phyloP scores from a whole-genome alignment of 176 grass and related monocot species.

The Lolium rigidum region DNA sequence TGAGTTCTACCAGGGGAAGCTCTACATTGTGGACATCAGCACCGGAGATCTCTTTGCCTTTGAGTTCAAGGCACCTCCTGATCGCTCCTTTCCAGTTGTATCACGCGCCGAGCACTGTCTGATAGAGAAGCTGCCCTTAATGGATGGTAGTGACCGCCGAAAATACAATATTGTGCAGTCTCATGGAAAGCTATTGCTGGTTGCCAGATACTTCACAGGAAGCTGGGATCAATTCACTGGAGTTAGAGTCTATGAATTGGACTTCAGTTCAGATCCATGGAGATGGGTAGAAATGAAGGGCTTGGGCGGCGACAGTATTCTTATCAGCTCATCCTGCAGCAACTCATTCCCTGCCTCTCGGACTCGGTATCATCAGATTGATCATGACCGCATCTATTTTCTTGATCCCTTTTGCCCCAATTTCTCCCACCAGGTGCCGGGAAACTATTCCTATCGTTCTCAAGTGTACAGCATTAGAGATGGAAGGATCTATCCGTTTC shows the following conservation, averaged over 20 bases:
- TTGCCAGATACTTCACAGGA: conserved; percentile 22
- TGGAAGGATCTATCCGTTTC: neutral
- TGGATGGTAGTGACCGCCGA: neutral
- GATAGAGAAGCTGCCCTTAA: neutral
- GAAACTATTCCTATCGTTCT: conserved; percentile 14
- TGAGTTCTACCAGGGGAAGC: conserved; percentile 27
- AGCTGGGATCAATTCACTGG: conserved; percentile 5
- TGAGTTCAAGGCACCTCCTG: neutral
- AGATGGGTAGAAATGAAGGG: conserved; percentile 18
- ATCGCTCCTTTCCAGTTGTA: neutral
- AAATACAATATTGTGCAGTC: conserved; percentile 25
- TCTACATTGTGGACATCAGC: conserved; percentile 14
- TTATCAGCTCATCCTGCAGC: conserved; percentile 16
- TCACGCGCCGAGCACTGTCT: conserved; percentile 1
- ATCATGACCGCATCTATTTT: conserved; percentile 29
- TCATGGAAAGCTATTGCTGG: conserved; percentile 27
- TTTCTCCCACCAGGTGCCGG: neutral
- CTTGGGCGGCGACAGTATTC: conserved; percentile 11
- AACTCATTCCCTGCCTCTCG: conserved; percentile 1
- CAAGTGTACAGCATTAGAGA: conserved; percentile 29
- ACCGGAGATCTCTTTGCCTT: conserved; percentile 9
- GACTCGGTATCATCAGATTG: conserved; percentile 5
- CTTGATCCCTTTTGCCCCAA: conserved; percentile 17
- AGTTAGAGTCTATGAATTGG: conserved; percentile 5
- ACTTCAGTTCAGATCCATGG: conserved; percentile 24